These are phyloP conservation scores for Aspergillus hancockii DNA, from an alignment of 495 filamentous ascomycete species.

Conservation along the genomic window DNA sequence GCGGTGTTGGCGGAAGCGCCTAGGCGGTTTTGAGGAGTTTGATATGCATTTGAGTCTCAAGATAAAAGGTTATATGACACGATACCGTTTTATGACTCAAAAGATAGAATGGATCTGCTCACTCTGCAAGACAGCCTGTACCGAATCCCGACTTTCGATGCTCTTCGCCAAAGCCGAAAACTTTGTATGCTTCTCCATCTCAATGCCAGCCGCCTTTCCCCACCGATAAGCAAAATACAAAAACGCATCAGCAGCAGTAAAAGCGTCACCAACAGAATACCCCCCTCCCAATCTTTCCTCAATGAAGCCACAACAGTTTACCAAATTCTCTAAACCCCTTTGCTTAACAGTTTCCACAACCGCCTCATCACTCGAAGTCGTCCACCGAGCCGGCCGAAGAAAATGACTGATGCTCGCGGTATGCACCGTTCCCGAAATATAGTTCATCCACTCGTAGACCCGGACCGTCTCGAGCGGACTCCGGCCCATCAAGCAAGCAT, in stretches of 20 bases:
- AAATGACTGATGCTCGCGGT: neutral
- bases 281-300: neutral
- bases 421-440: neutral
- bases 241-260: neutral
- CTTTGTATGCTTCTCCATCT: neutral
- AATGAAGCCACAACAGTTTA: neutral
- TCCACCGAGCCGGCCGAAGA: neutral
- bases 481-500: neutral
- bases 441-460: neutral
- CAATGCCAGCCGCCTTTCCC: neutral
- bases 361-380: neutral
- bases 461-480: neutral
- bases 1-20: neutral
- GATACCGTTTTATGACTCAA: neutral
- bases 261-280: neutral
- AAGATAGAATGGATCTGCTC: neutral
- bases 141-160: neutral
- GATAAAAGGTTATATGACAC: no score
- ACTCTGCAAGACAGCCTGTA: neutral
- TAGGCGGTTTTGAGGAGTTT: neutral
- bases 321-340: neutral
- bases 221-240: neutral
- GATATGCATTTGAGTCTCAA: no score
- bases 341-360: neutral
- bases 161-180: neutral